phyloP scores from a whole-genome alignment of 2,329 filamentous ascomycete species.

The Pezicula carpinea region DNA sequence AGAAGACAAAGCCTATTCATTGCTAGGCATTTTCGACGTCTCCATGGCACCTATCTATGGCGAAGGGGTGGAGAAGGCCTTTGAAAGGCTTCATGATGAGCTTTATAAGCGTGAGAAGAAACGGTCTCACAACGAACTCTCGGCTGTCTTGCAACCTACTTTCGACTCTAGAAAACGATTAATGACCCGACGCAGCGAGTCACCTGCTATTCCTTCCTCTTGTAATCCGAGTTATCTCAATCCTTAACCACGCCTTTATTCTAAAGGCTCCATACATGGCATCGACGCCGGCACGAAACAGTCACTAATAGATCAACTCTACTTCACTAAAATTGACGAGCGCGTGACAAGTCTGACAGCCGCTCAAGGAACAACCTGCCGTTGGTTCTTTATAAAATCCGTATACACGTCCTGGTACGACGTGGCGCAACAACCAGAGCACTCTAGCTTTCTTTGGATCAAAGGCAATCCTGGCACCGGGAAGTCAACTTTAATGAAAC shows the following conservation, averaged over 20 bases:
- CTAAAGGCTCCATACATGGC: neutral
- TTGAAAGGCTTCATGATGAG: slow-evolving; percentile 29
- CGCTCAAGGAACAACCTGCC: slow-evolving; percentile 34
- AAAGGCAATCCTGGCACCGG: slow-evolving; percentile 40
- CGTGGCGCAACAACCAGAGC: slow-evolving; percentile 16
- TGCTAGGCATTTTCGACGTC: slow-evolving; percentile 39
- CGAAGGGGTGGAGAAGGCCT: slow-evolving; percentile 28
- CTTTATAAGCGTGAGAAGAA: slow-evolving; percentile 19
- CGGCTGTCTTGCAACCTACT: slow-evolving; percentile 3
- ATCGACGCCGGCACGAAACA: slow-evolving; percentile 11
- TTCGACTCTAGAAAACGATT: slow-evolving; percentile 9
- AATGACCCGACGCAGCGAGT: slow-evolving; percentile 4
- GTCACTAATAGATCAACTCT: slow-evolving; percentile 29
- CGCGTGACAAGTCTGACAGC: slow-evolving; percentile 32
- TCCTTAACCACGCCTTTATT: slow-evolving; percentile 3
- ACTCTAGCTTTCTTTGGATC: slow-evolving; percentile 42
- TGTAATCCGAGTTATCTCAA: neutral
- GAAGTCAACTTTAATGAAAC: slow-evolving; percentile 41
- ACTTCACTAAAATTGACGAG: slow-evolving; percentile 34
- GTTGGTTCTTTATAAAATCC: slow-evolving; percentile 33
- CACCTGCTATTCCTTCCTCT: neutral
- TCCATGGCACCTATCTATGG: slow-evolving; percentile 39
- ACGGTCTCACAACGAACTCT: slow-evolving; percentile 9
- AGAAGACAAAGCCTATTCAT: slow-evolving; percentile 34
- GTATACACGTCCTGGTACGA: slow-evolving; percentile 36